These are phyloP conservation scores for Ceratopteris richardii DNA, from an alignment of 75 land plant genomes.

Conservation along the genomic window DNA sequence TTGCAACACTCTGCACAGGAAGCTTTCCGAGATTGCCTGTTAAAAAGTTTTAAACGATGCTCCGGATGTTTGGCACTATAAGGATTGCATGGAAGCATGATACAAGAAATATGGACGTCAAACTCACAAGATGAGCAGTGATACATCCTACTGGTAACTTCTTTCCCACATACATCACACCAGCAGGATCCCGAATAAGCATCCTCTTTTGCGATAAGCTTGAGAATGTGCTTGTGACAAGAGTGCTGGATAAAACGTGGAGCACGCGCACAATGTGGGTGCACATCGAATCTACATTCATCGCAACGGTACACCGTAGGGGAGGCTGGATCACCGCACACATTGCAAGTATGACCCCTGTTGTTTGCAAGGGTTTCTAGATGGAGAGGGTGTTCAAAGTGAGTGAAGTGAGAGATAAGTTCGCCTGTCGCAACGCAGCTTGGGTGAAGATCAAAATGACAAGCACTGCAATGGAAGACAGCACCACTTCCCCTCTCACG, in stretches of 20 bases:
- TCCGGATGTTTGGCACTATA: not conserved
- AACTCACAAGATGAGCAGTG: not conserved
- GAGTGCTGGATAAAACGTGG: constrained; percentile 3
- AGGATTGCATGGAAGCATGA: constrained; percentile 1
- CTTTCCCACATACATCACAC: constrained; percentile 1
- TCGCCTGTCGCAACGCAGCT: not conserved
- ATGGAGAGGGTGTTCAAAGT: not conserved
- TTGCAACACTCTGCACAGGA: not conserved
- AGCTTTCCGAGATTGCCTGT: not conserved
- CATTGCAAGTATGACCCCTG: not conserved
- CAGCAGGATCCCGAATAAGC: constrained; percentile 4
- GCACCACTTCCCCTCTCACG: constrained; percentile 2
- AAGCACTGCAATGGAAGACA: constrained; percentile 3
- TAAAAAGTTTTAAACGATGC: not conserved
- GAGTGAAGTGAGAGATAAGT: not conserved
- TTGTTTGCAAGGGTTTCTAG: too few species aligned
- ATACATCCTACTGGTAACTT: not conserved
- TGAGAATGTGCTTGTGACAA: not conserved
- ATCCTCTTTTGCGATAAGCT: not conserved
- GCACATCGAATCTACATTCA: not conserved
- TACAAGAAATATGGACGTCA: not conserved
- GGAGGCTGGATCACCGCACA: not conserved
- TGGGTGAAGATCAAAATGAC: not conserved
- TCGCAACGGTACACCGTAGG: not conserved
- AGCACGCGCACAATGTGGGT: not conserved